These are phyloP conservation scores for Taiozyma onychis DNA, from an alignment of 1,139 yeast genomes.

Conservation along the genomic window DNA sequence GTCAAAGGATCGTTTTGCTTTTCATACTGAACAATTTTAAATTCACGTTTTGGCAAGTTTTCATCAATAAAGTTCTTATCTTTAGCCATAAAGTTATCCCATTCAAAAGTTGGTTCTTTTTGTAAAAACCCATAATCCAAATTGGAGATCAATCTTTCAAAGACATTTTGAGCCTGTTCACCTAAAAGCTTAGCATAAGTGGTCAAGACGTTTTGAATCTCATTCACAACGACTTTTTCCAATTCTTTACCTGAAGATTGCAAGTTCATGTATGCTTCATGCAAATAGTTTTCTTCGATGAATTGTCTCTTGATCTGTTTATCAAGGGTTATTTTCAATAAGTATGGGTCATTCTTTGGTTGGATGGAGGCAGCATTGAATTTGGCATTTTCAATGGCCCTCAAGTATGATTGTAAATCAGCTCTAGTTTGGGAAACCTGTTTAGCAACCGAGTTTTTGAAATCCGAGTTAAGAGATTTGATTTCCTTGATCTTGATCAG, in stretches of 20 bases:
- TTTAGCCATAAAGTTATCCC: constrained; percentile 77
- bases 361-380: constrained; percentile 29
- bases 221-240: constrained; percentile 82
- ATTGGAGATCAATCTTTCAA: constrained; percentile 59
- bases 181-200: constrained; percentile 64
- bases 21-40: constrained; percentile 57
- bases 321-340: constrained; percentile 67
- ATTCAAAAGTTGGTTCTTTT: constrained; percentile 76
- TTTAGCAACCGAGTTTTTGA: constrained; percentile 65
- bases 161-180: constrained; percentile 63
- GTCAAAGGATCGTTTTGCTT: constrained; percentile 69
- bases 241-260: constrained; percentile 86
- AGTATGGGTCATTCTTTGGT: constrained; percentile 71
- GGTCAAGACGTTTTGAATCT: constrained; percentile 75
- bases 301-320: constrained; percentile 72
- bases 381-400: constrained; percentile 38
- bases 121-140: constrained; percentile 69
- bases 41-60: constrained; percentile 60
- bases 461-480: constrained; percentile 73
- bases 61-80: constrained; percentile 79
- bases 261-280: constrained; percentile 82
- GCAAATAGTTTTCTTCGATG: constrained; percentile 77
- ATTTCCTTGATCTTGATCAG: constrained; percentile 84
- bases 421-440: constrained; percentile 61
- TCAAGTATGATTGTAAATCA: constrained; percentile 43